These are phyloP conservation scores for Globisporangium nagaii DNA, from an alignment of 352 stramenopile species.

Conservation along the genomic window DNA sequence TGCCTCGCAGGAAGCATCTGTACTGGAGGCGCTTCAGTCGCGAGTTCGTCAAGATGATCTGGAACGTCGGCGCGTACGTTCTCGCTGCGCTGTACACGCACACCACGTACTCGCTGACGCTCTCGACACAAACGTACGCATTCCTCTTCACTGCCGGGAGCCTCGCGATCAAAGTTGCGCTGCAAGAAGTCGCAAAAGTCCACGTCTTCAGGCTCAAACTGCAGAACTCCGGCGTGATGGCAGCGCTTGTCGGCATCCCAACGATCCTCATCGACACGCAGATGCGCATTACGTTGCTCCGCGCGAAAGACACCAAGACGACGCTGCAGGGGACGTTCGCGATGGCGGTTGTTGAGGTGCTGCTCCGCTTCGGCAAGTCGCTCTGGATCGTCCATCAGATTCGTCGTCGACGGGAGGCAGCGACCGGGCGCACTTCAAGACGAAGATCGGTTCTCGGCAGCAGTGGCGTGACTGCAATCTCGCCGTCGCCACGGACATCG, in stretches of 20 bases:
- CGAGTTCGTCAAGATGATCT: neutral
- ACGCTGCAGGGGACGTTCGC: constrained; percentile 19
- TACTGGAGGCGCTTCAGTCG: neutral
- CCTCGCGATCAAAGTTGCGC: neutral
- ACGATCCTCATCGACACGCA: constrained; percentile 43
- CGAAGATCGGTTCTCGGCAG: too few species aligned
- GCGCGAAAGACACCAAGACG: constrained; percentile 16
- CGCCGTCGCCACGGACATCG: too few species aligned
- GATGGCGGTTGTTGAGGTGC: constrained; percentile 24
- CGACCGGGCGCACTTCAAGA: too few species aligned
- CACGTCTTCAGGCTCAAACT: constrained; percentile 24
- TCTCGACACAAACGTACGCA: neutral
- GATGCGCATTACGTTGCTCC: constrained; percentile 25
- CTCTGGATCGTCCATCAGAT: neutral
- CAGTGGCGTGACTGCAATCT: too few species aligned
- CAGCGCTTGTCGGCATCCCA: constrained; percentile 23
- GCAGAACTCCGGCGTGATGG: constrained; percentile 28
- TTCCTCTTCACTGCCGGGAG: neutral
- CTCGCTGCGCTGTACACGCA: neutral
- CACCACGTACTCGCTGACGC: neutral
- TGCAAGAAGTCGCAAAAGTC: constrained; percentile 25
- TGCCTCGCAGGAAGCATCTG: neutral
- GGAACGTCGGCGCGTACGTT: neutral
- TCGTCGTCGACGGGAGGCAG: neutral
- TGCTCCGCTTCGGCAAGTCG: constrained; percentile 18